Evolutionary conservation across 768 basidiomycete genomes (phyloP).

Genomic region (Cystofilobasidium macerans): DNA sequence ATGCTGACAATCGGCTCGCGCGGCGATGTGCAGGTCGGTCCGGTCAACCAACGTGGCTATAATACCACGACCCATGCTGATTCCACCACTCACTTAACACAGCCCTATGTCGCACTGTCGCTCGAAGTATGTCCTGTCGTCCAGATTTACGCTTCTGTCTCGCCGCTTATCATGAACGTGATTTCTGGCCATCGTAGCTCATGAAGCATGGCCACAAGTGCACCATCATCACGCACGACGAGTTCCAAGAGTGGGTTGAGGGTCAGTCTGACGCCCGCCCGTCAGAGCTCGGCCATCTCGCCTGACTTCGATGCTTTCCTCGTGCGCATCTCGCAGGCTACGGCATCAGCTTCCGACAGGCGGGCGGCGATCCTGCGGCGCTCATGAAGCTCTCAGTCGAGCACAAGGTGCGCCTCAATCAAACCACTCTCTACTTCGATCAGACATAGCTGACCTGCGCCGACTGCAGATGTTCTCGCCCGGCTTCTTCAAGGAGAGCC

Average conservation of each 20-base stretch:
- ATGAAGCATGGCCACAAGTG: conserved; percentile 43
- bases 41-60: conserved; percentile 32
- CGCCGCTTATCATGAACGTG: too few species aligned
- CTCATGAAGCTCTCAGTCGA: conserved; percentile 55
- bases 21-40: conserved; percentile 48
- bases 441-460: conserved; percentile 38
- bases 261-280: neutral
- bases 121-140: neutral
- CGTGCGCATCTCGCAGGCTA: conserved; percentile 39
- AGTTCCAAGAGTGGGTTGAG: conserved; percentile 49
- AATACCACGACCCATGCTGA: neutral
- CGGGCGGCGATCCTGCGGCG: conserved; percentile 59
- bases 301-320: neutral
- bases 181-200: conserved; percentile 33
- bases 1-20: conserved; percentile 48
- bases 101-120: conserved; percentile 43
- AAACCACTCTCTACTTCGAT: neutral
- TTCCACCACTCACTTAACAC: too few species aligned
- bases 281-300: neutral
- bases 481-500: conserved; percentile 56
- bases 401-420: conserved; percentile 32
- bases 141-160: neutral
- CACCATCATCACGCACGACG: conserved; percentile 47
- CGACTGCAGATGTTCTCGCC: conserved; percentile 54
- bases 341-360: conserved; percentile 50